phyloP scores from a whole-genome alignment of 805 yeast species.

The Saccharomycopsis synnaedendra region DNA sequence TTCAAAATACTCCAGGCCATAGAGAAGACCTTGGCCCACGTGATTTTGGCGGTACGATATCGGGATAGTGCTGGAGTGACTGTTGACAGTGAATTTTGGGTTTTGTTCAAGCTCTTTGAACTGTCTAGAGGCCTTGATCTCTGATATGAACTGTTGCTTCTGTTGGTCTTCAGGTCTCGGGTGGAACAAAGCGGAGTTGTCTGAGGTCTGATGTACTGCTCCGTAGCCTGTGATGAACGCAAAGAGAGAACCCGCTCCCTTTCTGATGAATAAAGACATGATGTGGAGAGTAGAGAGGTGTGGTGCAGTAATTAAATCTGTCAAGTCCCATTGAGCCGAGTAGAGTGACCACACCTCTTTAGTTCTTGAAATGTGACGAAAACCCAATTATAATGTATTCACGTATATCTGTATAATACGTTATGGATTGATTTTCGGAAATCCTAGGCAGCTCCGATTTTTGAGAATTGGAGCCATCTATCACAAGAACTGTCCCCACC shows the following conservation, averaged over 20 bases:
- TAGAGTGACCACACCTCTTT: too few relatives aligned
- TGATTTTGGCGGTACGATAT: conserved; percentile 48
- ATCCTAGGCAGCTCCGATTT: too few relatives aligned
- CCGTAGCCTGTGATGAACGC: conserved; percentile 21
- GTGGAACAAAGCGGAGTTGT: conserved; percentile 17
- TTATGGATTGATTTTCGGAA: too few relatives aligned
- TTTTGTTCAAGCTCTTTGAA: conserved; percentile 20
- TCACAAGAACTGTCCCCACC: too few relatives aligned
- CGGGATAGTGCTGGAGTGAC: conserved; percentile 40
- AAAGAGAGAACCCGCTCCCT: conserved; percentile 15
- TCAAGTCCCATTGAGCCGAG: too few relatives aligned
- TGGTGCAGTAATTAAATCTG: too few relatives aligned
- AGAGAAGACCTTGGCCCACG: conserved; percentile 61
- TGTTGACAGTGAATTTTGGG: conserved; percentile 19
- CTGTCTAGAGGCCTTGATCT: conserved; percentile 20
- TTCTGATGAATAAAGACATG: conserved; percentile 11
- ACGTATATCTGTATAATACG: too few relatives aligned
- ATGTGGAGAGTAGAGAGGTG: too few relatives aligned
- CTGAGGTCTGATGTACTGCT: conserved; percentile 3
- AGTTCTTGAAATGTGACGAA: too few relatives aligned
- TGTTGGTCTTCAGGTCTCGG: conserved; percentile 18
- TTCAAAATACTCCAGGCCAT: conserved; percentile 56
- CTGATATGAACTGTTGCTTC: conserved; percentile 18
- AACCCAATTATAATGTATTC: too few relatives aligned
- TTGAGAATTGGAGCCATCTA: too few relatives aligned